phyloP scores from a whole-genome alignment of 352 stramenopile genomes.

The Globisporangium paddicum region DNA sequence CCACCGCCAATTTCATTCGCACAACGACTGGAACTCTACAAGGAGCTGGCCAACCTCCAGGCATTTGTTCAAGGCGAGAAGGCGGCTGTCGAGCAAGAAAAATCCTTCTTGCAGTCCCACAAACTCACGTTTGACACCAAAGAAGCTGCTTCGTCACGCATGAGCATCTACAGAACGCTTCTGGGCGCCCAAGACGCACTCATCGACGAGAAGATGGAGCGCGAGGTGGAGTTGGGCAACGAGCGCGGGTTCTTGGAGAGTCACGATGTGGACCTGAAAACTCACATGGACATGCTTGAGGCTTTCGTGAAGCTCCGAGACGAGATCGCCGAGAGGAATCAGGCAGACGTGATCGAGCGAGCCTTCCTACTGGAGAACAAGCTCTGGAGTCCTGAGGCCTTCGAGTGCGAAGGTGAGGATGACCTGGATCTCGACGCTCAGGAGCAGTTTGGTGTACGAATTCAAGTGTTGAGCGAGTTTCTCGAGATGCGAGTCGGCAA shows the following conservation, averaged over 20 bases:
- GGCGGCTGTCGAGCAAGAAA: slow-evolving; percentile 10
- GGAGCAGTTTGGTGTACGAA: slow-evolving; percentile 13
- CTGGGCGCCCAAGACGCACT: slow-evolving; percentile 36
- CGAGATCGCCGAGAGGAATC: slow-evolving; percentile 1
- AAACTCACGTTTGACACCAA: slow-evolving; percentile 14
- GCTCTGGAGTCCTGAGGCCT: not conserved
- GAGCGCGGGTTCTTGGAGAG: slow-evolving; percentile 29
- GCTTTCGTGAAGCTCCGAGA: slow-evolving; percentile 17
- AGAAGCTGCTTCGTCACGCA: slow-evolving; percentile 16
- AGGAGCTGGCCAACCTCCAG: slow-evolving; percentile 2
- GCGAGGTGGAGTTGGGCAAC: slow-evolving; percentile 28
- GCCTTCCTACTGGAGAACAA: slow-evolving; percentile 10
- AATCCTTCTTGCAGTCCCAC: slow-evolving; percentile 9
- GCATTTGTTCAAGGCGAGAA: not conserved
- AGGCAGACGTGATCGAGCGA: slow-evolving; percentile 10
- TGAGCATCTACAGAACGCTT: slow-evolving; percentile 37
- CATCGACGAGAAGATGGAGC: slow-evolving; percentile 60
- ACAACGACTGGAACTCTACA: slow-evolving; percentile 12
- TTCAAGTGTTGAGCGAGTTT: slow-evolving; percentile 11
- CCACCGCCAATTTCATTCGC: not conserved
- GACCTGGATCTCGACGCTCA: slow-evolving; percentile 2
- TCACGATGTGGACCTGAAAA: slow-evolving; percentile 19
- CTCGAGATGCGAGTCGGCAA: not conserved
- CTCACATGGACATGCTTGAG: slow-evolving; percentile 18
- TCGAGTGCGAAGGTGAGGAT: not conserved